A percentile compares a stretch with the other conserved stretches of the same genome.
Conservation (phyloP, 2,329 filamentous ascomycete genomes). For the Aspergillus tanneri region DNA sequence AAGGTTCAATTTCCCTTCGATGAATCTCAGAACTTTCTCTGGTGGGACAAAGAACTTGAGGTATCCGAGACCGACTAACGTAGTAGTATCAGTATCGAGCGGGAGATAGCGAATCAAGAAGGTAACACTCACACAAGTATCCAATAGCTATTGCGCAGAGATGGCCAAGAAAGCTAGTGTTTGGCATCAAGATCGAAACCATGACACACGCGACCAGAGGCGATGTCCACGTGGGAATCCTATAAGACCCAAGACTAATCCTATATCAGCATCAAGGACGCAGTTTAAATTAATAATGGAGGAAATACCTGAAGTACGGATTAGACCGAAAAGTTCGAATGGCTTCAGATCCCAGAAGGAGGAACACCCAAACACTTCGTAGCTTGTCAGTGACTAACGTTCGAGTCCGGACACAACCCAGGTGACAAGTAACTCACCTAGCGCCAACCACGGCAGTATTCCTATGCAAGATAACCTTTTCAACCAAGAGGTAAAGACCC, state of each 20-base stretch:
- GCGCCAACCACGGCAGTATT: slow-evolving; percentile 78
- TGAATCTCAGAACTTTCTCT: slow-evolving; percentile 81
- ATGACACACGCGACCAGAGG: slow-evolving; percentile 76
- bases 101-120: background rate
- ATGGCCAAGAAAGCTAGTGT: slow-evolving; percentile 82
- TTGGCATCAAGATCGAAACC: slow-evolving; percentile 72
- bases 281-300: background rate
- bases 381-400: slow-evolving; percentile 17
- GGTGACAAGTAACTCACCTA: slow-evolving; percentile 65
- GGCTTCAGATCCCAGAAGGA: slow-evolving; percentile 79
- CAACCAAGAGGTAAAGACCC: slow-evolving; percentile 73
- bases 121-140: slow-evolving; percentile 69
- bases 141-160: slow-evolving; percentile 79
- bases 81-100: slow-evolving; percentile 9
- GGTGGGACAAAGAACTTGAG: slow-evolving; percentile 87
- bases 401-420: too few relatives aligned
- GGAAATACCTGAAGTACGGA: slow-evolving; percentile 66
- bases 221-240: slow-evolving; percentile 89
- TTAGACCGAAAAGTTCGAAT: slow-evolving; percentile 81
- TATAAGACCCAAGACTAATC: slow-evolving; percentile 55
- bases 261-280: slow-evolving; percentile 16
- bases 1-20: slow-evolving; percentile 85
- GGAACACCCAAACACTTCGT: slow-evolving; percentile 83
- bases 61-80: slow-evolving; percentile 75
- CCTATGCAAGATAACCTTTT: slow-evolving; percentile 67